phyloP scores from a whole-genome alignment of 805 yeast species.

The Suhomyces prunicola region DNA sequence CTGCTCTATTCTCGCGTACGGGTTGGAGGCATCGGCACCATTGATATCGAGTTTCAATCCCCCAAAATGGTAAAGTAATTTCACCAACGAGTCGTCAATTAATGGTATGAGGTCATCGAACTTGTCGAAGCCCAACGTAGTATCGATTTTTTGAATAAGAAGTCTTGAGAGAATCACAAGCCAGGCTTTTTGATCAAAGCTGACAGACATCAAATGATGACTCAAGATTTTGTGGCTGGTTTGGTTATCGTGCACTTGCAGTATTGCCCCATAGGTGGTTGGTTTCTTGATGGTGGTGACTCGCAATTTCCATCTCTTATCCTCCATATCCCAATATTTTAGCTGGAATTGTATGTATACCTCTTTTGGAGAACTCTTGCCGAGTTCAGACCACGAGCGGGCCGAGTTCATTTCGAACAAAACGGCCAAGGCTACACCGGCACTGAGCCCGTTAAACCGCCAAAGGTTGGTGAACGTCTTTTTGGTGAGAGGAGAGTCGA shows the following conservation, averaged over 20 bases:
- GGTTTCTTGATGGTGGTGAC: constrained; percentile 29
- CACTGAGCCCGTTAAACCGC: constrained; percentile 24
- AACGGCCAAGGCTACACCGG: constrained; percentile 24
- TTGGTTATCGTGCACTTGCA: constrained; percentile 10
- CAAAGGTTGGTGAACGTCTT: constrained; percentile 38
- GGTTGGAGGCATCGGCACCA: constrained; percentile 14
- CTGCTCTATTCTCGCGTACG: constrained; percentile 15
- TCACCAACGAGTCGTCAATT: constrained; percentile 25
- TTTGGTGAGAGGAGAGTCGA: constrained; percentile 30
- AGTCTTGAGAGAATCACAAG: constrained; percentile 29
- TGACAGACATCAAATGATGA: constrained; percentile 21
- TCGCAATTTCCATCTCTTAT: constrained; percentile 21
- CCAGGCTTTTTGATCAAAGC: constrained; percentile 35
- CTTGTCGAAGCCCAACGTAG: constrained; percentile 30
- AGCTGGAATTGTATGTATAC: constrained; percentile 32
- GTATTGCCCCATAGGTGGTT: constrained; percentile 23
- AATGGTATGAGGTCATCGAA: constrained; percentile 25
- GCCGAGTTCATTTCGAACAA: constrained; percentile 33
- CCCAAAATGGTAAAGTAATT: constrained; percentile 27
- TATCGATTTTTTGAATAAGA: constrained; percentile 33
- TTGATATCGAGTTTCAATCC: constrained; percentile 15
- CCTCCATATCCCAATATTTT: constrained; percentile 24
- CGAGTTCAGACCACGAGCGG: constrained; percentile 17
- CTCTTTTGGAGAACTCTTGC: constrained; percentile 17
- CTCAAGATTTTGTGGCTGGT: constrained; percentile 20